Evolutionary conservation across 2,329 filamentous ascomycete genomes (phyloP), one percentile per base, ranked within the genome.

Genomic region (Huntiella decipiens): DNA sequence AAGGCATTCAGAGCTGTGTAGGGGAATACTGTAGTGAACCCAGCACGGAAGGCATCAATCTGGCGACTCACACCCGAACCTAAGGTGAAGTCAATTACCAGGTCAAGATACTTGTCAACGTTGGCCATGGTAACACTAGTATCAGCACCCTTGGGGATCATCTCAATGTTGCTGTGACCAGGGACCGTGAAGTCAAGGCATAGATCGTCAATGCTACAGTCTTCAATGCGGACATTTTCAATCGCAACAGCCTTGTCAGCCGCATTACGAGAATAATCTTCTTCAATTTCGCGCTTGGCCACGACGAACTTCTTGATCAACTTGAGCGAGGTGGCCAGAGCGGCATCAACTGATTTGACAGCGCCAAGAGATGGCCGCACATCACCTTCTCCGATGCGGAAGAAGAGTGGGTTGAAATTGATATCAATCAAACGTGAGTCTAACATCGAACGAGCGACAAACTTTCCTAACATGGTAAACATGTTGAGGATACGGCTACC

Each of bases 401-500:
- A 98, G 66, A 98, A 95, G 4, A 86, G 93, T 1, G 91, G 83
- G 58, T 95, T 98, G 63, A 98, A 91, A 47, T 88, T 91, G 53
- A 98, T 78, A 56, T 98, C 91, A 54, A 98, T 95, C 58, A 98
- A 96, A 45, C 91, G 77, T 1, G 88, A 95, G 59, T 98, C 91
- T 45, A 98, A 79, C 91, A 98, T 96, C 0, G 91, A 95, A 43
- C 91, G 78, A 28, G 92, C 91, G 41, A 96, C 87, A 59, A 98
- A 98, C 58, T 95, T 96, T 54, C 91, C 91, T 16, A 98, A 77
- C 57, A 88, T 81, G 61, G 81, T 92, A 67, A 94, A 98, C 13
- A 94, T 65, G 54, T 91, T 79, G 32, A 95, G 66, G 36, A 93
- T 79, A 54, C 84, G 83, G 62, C 88, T 82, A n/a, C 86, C 86